Percentiles rank a stretch among this genome's conserved stretches.
Evolutionary conservation across 495 filamentous ascomycete species (phyloP).

Genomic region (Penicillium fimorum): DNA sequence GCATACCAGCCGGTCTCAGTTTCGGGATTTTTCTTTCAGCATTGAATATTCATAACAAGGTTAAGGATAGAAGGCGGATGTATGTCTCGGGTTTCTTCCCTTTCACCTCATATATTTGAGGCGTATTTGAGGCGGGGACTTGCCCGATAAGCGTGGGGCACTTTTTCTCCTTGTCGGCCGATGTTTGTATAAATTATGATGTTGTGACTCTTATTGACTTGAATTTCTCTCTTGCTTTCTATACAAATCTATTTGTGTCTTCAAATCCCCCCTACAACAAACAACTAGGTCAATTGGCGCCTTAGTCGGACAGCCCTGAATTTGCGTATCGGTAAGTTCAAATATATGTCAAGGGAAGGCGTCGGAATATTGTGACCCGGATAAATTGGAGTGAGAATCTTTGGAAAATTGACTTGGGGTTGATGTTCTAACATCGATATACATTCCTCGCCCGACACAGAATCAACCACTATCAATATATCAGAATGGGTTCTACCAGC

Average conservation of each 20-base stretch:
- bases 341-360: slow-evolving; percentile 9
- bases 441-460: not conserved
- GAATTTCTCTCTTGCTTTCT: not conserved
- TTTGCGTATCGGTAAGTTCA: slow-evolving; percentile 2
- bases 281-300: not conserved
- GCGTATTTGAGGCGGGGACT: slow-evolving; percentile 21
- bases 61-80: too few species aligned
- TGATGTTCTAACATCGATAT: not conserved
- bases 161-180: slow-evolving; percentile 14
- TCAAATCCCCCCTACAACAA: not conserved
- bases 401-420: not conserved
- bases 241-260: not conserved
- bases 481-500: slow-evolving; percentile 19
- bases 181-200: slow-evolving; percentile 13
- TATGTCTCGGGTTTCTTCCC: too few species aligned
- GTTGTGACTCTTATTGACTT: slow-evolving; percentile 5
- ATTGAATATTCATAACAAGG: too few species aligned
- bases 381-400: not conserved
- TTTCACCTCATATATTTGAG: not conserved
- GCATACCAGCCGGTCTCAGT: too few species aligned
- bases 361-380: slow-evolving; percentile 3
- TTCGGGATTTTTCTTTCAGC: too few species aligned
- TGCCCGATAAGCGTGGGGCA: slow-evolving; percentile 23
- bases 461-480: not conserved
- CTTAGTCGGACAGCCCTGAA: not conserved